These are phyloP conservation scores for Diplocarpon mali DNA, from an alignment of 2,329 filamentous ascomycete species.

Conservation along the genomic window DNA sequence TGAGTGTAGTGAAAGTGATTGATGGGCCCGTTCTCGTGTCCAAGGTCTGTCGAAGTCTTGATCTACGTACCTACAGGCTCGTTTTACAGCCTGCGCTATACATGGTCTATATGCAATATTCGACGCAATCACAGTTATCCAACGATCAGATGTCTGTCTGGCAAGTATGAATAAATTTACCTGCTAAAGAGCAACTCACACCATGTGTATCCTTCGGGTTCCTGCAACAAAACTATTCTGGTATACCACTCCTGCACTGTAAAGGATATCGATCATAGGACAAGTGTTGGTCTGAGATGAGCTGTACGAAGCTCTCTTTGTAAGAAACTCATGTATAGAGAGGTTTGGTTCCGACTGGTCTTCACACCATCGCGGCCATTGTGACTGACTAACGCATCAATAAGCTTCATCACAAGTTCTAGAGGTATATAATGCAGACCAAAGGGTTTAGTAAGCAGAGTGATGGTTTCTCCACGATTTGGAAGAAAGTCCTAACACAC, in stretches of 20 bases:
- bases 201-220: slow-evolving; percentile 80
- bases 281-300: no score
- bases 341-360: slow-evolving; percentile 49
- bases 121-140: slow-evolving; percentile 57
- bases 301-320: no score
- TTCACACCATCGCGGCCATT: slow-evolving; percentile 85
- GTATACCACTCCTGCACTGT: slow-evolving; percentile 47
- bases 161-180: slow-evolving; percentile 35
- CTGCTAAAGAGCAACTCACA: slow-evolving; percentile 88
- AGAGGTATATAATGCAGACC: slow-evolving; percentile 72
- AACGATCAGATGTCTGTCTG: slow-evolving; percentile 3
- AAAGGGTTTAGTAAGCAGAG: slow-evolving; percentile 67
- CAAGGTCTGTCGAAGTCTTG: slow-evolving; percentile 32
- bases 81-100: slow-evolving; percentile 48
- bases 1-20: slow-evolving; percentile 70
- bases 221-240: slow-evolving; percentile 56
- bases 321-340: no score
- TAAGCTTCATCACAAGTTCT: slow-evolving; percentile 71
- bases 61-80: slow-evolving; percentile 64
- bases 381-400: slow-evolving; percentile 74
- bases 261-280: slow-evolving; percentile 67
- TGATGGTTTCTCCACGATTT: no score
- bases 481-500: no score
- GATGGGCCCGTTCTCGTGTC: slow-evolving; percentile 59
- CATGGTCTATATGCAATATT: slow-evolving; percentile 51